Base-by-base conservation (phyloP, 1,284 basidiomycete species). In the Fomitopsis betulina region DNA sequence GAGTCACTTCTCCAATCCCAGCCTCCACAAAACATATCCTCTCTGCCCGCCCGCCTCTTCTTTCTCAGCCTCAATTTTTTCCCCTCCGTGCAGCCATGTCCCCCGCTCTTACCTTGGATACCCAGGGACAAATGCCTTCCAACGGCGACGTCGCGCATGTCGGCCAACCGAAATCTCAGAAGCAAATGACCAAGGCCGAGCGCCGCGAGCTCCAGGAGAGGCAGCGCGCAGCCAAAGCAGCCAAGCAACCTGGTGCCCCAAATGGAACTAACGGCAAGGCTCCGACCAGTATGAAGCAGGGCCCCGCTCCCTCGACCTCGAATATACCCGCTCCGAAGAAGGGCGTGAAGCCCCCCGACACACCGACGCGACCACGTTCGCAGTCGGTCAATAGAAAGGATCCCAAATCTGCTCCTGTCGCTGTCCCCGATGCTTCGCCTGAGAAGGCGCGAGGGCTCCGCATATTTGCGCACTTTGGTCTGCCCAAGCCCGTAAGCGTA, bases 381-480 rank as follows among this genome's bases (percentile, higher is more conserved):
- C 54, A 65, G 35, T 59, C 63, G 0, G 42, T 60, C 0, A 50
- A 42, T 12, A 67, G 62, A 5, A 63, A 64, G 37, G 63, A 67
- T 45, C 60, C 65, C 15, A 72, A 68, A 53, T 56, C 62, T 6
- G 47, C 63, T 3, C 57, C 61, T 5, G 42, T 53, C 17, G 54
- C 55, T 23, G 51, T 55, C 1, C 55, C 62, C 32, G 62, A 65
- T 19, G 54, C 58, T 23, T 58, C 59, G 10, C 63, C 55, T 37
- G 65, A 57, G 13, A 67, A 69, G 53, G 68, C 70, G 37, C 83
- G 83, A 53, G 85, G 87, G 25, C 70, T 90, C 54, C 83, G 86
- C 55, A 92, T 93, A 67, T 93, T 93, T 71, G 86, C 89, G 45
- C 90, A 93, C 72, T 93, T 93, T 72, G 89, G 88, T 43, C 72